Conservation (phyloP, 2,329 filamentous ascomycete genomes). For the Phyllosticta citribraziliensis region DNA sequence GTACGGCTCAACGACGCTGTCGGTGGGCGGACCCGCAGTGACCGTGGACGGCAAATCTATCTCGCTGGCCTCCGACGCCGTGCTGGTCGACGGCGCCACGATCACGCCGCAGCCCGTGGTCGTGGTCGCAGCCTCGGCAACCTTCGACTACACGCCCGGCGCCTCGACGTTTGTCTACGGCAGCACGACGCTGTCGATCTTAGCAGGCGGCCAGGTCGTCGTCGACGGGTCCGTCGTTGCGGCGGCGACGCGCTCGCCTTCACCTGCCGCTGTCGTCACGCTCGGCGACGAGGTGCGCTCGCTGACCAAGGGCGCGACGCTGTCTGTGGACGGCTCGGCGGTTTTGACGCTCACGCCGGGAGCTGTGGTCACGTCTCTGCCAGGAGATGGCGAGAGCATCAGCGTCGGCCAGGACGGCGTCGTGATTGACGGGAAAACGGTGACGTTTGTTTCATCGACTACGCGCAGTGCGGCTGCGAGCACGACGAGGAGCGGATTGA, state of each 20-base stretch:
- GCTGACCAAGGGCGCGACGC: not conserved
- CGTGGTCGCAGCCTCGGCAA: not conserved
- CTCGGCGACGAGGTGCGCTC: not conserved
- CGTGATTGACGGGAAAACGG: not conserved
- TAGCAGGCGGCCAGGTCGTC: not conserved
- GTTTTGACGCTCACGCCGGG: not conserved
- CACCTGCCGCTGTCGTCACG: not conserved
- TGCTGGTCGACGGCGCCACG: not conserved
- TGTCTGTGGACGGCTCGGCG: not conserved
- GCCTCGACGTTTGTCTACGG: not conserved
- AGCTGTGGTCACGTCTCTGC: not conserved
- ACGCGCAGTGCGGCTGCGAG: not conserved
- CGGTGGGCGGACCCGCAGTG: not conserved
- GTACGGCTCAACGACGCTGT: not conserved
- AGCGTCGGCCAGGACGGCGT: not conserved
- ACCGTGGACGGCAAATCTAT: not conserved
- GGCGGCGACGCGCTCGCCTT: not conserved
- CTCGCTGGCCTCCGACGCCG: too few species aligned
- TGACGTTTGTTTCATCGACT: not conserved
- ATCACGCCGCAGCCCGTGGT: too few species aligned
- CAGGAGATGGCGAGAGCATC: not conserved
- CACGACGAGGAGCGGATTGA: not conserved
- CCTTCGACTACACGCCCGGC: not conserved
- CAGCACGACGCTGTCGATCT: not conserved
- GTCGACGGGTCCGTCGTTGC: not conserved